Conservation (phyloP, 2,329 filamentous ascomycete genomes). For the Ophiosphaerella korrae region DNA sequence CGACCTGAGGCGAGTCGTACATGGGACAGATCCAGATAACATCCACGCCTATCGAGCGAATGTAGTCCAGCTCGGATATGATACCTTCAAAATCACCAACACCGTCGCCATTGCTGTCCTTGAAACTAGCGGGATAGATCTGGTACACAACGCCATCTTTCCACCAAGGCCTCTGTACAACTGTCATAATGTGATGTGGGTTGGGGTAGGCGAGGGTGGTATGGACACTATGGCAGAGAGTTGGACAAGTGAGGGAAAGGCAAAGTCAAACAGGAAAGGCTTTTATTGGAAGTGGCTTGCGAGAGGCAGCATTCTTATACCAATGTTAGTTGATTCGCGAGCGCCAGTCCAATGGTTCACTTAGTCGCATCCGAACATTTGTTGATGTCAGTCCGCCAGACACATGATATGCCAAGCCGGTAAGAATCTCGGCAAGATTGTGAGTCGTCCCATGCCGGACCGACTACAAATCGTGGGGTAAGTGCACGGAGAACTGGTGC, state of each 20-base stretch:
- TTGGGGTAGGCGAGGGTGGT: background rate
- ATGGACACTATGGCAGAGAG: conserved; percentile 2
- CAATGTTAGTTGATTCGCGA: background rate
- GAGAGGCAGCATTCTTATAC: conserved; percentile 14
- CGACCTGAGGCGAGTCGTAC: conserved; percentile 54
- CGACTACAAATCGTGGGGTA: conserved; percentile 8
- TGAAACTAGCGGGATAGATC: conserved; percentile 67
- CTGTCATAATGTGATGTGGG: conserved; percentile 29
- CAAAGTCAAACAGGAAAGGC: conserved; percentile 4
- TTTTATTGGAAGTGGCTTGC: conserved; percentile 5
- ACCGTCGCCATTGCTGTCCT: conserved; percentile 62
- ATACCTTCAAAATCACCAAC: conserved; percentile 64
- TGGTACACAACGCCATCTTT: conserved; percentile 66
- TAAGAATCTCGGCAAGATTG: conserved; percentile 14
- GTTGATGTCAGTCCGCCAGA: conserved; percentile 3
- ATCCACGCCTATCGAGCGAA: conserved; percentile 54
- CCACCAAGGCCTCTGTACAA: conserved; percentile 58
- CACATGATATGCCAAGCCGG: conserved; percentile 1
- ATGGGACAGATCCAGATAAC: conserved; percentile 48
- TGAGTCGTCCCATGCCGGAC: conserved; percentile 19
- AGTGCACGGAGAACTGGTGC: too few species aligned
- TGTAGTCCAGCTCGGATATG: conserved; percentile 62
- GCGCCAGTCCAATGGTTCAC: background rate
- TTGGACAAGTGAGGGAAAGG: conserved; percentile 4
- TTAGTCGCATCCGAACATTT: background rate